A percentile compares a stretch with the other conserved stretches of the same genome.
Conservation (phyloP, 495 filamentous ascomycete genomes). For the Articulospora tetracladia region DNA sequence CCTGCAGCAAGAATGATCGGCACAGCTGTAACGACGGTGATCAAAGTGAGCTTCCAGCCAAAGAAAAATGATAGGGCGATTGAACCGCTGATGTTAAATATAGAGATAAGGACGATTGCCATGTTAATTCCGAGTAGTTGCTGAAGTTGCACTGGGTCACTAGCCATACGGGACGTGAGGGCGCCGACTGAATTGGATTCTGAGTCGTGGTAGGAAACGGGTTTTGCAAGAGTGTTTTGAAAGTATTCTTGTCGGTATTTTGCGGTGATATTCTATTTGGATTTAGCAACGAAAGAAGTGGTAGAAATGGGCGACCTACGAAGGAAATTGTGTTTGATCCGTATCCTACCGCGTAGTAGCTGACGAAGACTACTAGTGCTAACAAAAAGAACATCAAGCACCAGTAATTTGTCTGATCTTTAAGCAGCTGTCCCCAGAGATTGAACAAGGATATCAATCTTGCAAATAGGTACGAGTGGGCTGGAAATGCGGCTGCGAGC, state of each 20-base stretch:
- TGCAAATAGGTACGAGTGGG: constrained; percentile 49
- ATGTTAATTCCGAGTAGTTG: constrained; percentile 53
- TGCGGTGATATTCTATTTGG: constrained; percentile 29
- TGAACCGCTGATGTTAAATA: constrained; percentile 46
- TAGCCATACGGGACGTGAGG: constrained; percentile 50
- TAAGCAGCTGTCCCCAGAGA: constrained; percentile 38
- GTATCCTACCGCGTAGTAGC: constrained; percentile 38
- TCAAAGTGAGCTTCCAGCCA: constrained; percentile 47
- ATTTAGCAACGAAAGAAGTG: not conserved
- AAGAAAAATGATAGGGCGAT: constrained; percentile 49
- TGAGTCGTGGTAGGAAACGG: constrained; percentile 54
- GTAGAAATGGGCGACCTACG: constrained; percentile 31
- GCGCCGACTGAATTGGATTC: constrained; percentile 57
- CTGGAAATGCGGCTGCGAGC: constrained; percentile 33
- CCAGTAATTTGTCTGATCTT: constrained; percentile 52
- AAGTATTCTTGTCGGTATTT: constrained; percentile 60
- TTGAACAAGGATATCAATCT: constrained; percentile 43
- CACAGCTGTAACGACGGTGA: constrained; percentile 43
- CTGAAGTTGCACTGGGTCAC: constrained; percentile 57
- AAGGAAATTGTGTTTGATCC: constrained; percentile 22
- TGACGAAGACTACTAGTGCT: constrained; percentile 34
- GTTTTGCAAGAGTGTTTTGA: constrained; percentile 49
- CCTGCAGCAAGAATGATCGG: constrained; percentile 48
- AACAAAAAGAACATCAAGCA: constrained; percentile 53
- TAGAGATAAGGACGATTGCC: constrained; percentile 32